Evolutionary conservation across 1,284 basidiomycete species (phyloP), one percentile per base, ranked within the genome.

Genomic region (Trametes pubescens): DNA sequence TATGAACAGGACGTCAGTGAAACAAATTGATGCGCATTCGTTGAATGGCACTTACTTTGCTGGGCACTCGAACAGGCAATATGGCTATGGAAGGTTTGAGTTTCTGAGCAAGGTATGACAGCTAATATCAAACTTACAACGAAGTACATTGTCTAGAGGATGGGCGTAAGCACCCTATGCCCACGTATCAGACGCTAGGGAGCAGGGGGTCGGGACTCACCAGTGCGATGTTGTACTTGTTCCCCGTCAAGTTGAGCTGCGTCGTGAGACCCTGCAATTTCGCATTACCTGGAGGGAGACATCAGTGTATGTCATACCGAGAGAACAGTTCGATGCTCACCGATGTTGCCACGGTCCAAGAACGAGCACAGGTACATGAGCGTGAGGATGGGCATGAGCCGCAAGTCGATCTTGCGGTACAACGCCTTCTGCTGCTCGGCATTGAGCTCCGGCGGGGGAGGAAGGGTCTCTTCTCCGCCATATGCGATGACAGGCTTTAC

Each of bases 331-430:
- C 5, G 32, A 43, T 2, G 24, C 66, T 51, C 56, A 68, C 67
- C 67, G 29, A 68, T 68, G 44, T 68, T 68, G 21, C 88, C 85
- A 80, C 88, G 76, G 70, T 91, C 89, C 77, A 90, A 76, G 74
- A 89, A 90, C 3, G 86, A 86, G 49, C 87, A 75, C 29, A 91
- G 76, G 69, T 90, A 90, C 84, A 91, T 87, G 53, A 87, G 65
- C 26, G 84, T 80, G 24, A 91, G 74, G 44, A 90, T 89, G 0
- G 89, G 88, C 84, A 90, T 84, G 38, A 90, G 77, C 61, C 85
- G 77, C 38, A 81, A 22, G 68, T 91, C 89, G 32, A 91, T 79
- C 77, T 90, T 91, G 65, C 84, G 77, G 80, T 87, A 91, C 54
- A 91, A 73, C 63, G 74, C 81, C 64, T 76, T 79, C 75, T 90